Evolutionary conservation across 2,329 filamentous ascomycete species (phyloP).

Genomic region (Pseudogymnoascus sp.): DNA sequence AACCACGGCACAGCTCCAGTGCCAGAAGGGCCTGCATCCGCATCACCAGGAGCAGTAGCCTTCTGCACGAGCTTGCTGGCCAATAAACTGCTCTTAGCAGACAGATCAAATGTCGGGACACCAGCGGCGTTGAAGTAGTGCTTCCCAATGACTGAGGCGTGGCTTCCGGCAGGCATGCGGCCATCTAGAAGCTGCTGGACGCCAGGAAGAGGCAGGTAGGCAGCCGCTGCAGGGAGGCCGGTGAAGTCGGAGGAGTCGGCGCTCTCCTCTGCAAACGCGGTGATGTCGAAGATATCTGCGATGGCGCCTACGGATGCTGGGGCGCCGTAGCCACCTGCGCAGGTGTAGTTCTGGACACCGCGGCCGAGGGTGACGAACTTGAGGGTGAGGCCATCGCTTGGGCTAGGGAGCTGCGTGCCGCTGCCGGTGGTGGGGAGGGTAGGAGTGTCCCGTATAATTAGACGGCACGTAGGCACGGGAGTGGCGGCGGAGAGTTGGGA

Average conservation of each 20-base stretch:
- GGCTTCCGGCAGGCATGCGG: neutral
- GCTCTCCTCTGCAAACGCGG: conserved; percentile 19
- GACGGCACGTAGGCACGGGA: conserved; percentile 12
- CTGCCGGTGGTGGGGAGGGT: conserved; percentile 21
- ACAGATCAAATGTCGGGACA: conserved; percentile 26
- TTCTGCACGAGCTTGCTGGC: conserved; percentile 19
- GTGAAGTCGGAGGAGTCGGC: conserved; percentile 13
- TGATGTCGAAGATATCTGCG: conserved; percentile 28
- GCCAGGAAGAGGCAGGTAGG: conserved; percentile 17
- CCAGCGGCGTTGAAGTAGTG: conserved; percentile 26
- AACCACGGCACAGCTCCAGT: conserved; percentile 28
- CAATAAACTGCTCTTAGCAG: conserved; percentile 18
- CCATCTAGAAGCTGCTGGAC: neutral
- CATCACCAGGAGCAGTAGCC: conserved; percentile 20
- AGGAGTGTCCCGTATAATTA: conserved; percentile 12
- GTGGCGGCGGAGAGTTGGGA: conserved; percentile 18
- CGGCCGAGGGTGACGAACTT: conserved; percentile 26
- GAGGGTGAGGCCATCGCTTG: conserved; percentile 21
- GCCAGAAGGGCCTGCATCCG: conserved; percentile 20
- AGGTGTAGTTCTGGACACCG: conserved; percentile 30
- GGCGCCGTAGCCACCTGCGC: conserved; percentile 17
- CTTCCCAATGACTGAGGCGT: conserved; percentile 11
- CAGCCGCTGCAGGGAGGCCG: conserved; percentile 18
- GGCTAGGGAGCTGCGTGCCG: conserved; percentile 21
- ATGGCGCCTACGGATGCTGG: conserved; percentile 24